Base-by-base conservation (phyloP, 2,329 filamentous ascomycete species). In the Penicillium sclerotiorum region DNA sequence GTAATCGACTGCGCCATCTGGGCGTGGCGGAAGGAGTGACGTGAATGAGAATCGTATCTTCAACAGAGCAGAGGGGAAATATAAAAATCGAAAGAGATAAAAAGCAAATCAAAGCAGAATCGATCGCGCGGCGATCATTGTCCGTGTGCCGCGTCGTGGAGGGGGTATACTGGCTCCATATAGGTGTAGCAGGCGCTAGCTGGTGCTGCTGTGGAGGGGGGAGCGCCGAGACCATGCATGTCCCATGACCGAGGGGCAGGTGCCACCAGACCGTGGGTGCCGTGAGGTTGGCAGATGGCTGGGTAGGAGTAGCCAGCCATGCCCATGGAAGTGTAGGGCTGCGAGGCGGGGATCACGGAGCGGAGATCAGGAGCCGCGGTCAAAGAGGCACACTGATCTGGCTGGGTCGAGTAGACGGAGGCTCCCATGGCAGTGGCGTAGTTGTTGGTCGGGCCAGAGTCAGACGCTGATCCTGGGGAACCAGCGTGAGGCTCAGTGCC, bases 401-500 rank as follows among this genome's bases (percentile, higher is more conserved):
- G 59, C 40, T 73, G 70, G 15, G 77, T 71, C n/a, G 76, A 76
- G 43, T 78, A 71, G 28, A 69, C 69, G 15, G 74, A 70, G 4
- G 73, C 72, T 35, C 69, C 66, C 54, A 79, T 65, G 50, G 63
- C 68, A 13, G 70, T 60, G 40, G 70, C 69, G 60, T 80, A 80
- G 32, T 66, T 67, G 49, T 66, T 72, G 11, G 76, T 70, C 13
- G 71, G 69, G 32, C 70, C 69, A 32, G 75, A 74, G 43, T 75
- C 75, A 15, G 75, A 69, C 18, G 74, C 68, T 35, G 77, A 80
- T 58, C 73, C 76, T 5, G 78, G 77, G 38, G 78, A 66, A 38
- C 75, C 73, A 52, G 72, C 76, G 53, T 74, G 72, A 43, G 72
- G 70, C 42, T 81, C 77, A 33, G 75, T 70, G 50, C 75, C 71